A percentile compares a stretch with the other conserved stretches of the same genome.
Evolutionary conservation across 805 yeast genomes (phyloP).

Genomic region (Lachancea cidri): DNA sequence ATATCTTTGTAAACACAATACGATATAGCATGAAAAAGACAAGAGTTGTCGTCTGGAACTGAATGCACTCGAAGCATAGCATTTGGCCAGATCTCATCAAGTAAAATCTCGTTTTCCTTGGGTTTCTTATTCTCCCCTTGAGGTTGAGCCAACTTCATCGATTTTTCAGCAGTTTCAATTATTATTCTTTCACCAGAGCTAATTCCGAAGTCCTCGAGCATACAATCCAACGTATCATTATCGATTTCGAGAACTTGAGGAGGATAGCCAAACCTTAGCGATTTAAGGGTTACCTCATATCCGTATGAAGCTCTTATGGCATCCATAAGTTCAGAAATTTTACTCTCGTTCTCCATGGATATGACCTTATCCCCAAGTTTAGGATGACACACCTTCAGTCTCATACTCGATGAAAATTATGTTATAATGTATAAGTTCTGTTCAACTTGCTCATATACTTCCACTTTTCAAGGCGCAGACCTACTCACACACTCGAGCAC

Average conservation of each 20-base stretch:
- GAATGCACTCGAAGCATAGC: constrained; percentile 42
- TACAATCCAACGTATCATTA: constrained; percentile 11
- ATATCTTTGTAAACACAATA: constrained; percentile 43
- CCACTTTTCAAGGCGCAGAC: too few species aligned
- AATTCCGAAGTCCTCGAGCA: constrained; percentile 42
- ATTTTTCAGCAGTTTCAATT: constrained; percentile 23
- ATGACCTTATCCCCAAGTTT: constrained; percentile 31
- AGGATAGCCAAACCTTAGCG: constrained; percentile 56
- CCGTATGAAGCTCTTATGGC: neutral
- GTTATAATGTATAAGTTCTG: too few species aligned
- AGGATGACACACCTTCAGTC: constrained; percentile 34
- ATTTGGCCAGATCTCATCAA: constrained; percentile 6
- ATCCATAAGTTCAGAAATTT: constrained; percentile 16
- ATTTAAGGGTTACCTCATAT: constrained; percentile 8
- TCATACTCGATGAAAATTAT: too few species aligned
- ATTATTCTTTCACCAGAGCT: constrained; percentile 56
- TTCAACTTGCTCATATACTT: too few species aligned
- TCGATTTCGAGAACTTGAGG: constrained; percentile 41
- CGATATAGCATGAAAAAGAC: constrained; percentile 63
- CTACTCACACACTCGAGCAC: too few species aligned
- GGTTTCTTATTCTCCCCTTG: neutral
- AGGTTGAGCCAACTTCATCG: neutral
- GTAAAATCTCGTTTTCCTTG: constrained; percentile 6
- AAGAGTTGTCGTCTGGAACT: constrained; percentile 74
- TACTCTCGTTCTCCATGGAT: constrained; percentile 35